These are phyloP conservation scores for Candida orba DNA, from an alignment of 805 yeast species.

Conservation along the genomic window DNA sequence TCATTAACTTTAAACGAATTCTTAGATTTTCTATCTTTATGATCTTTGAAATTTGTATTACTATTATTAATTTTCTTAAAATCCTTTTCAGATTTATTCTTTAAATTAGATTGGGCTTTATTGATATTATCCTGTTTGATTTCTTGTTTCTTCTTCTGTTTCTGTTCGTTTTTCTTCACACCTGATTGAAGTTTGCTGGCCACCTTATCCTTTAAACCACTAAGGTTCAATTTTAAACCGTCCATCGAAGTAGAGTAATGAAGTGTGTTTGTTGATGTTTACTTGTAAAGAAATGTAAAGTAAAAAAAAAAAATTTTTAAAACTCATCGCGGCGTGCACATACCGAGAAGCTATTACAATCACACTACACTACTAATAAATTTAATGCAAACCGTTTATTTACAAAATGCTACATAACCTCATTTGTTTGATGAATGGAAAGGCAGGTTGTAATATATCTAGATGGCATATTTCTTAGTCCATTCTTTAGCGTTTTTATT, in stretches of 20 bases:
- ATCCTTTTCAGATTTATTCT: constrained; percentile 14
- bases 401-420: constrained; percentile 1
- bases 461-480: constrained; percentile 95
- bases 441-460: neutral
- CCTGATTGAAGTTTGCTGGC: constrained; percentile 38
- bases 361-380: no score
- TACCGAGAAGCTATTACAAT: neutral
- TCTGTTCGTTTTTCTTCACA: constrained; percentile 20
- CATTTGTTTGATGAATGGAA: neutral
- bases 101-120: constrained; percentile 1
- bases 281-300: no score
- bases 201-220: constrained; percentile 61
- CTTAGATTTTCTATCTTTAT: neutral
- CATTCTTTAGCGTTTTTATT: constrained; percentile 97
- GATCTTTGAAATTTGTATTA: no score
- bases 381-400: constrained; percentile 1
- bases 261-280: no score
- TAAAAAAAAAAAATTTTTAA: constrained; percentile 1
- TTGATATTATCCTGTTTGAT: neutral
- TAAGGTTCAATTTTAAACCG: constrained; percentile 24
- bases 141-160: constrained; percentile 16
- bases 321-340: constrained; percentile 11
- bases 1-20: neutral
- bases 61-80: no score
- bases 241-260: constrained; percentile 13